Base-by-base conservation (phyloP, 208 protist species). In the Crithidia acanthocephali region DNA sequence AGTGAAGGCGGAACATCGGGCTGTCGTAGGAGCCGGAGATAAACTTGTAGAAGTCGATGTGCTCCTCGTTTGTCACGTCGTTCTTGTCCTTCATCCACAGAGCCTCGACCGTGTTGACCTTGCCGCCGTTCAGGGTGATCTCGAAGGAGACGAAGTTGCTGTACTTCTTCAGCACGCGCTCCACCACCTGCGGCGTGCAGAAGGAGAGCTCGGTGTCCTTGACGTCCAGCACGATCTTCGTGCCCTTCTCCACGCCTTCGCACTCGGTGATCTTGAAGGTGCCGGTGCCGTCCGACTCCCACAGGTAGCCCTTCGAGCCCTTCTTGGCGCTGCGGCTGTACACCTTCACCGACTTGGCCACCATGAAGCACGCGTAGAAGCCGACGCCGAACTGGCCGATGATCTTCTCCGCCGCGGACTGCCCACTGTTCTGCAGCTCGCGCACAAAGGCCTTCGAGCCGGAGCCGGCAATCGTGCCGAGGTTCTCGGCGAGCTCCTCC, bases 331-430 rank as follows among this genome's bases (percentile, higher is more conserved):
- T 96, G 51, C 93, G 83, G 15, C 93, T 93, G 85, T 96, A 98
- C 10, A 99, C 95, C 44, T 85, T 93, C 18, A 99, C 95, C 27
- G 86, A 80, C 57, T 98, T 93, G n/a, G 97, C 91, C 22, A 99
- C 98, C 96, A 99, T 99, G 79, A 99, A 99, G 58, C 84, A 88
- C 1, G 92, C 88, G 76, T 99, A 99, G 82, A 99, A 99, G 67
- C 98, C 98, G 42, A 99, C 98, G 78, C 98, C 98, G 79, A 99
- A 99, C 89, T 99, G 98, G 66, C 98, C 94, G 70, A 97, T 97
- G 58, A 97, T 97, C 74, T 91, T 95, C 70, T 96, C 91, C 37
- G 90, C 93, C 1, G 87, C 85, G 5, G 79, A 83, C 68, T 88
- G 77, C 9, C 81, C 81, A 47, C 78, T 85, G 68, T 64, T 90